Conservation (phyloP, 1,284 basidiomycete genomes). For the Chalciporus sp. region DNA sequence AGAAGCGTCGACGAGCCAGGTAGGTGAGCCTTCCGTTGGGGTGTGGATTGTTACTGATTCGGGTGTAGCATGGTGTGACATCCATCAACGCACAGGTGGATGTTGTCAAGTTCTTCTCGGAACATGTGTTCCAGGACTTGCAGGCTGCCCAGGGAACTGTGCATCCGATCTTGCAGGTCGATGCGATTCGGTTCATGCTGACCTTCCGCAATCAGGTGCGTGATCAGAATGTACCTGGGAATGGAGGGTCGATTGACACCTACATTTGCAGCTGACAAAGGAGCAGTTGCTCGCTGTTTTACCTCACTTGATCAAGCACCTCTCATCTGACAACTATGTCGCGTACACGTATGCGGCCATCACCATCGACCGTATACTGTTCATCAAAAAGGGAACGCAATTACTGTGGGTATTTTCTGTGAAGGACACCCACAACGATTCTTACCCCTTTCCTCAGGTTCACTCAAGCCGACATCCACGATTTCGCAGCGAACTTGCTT, state of each 20-base stretch:
- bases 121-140: conserved; percentile 88
- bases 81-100: conserved; percentile 92
- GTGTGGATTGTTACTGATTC: conserved; percentile 1
- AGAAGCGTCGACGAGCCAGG: conserved; percentile 82
- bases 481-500: conserved; percentile 78
- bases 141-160: conserved; percentile 70
- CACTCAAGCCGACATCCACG: conserved; percentile 82
- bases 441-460: conserved; percentile 57
- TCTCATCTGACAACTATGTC: conserved; percentile 81
- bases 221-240: neutral
- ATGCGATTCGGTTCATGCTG: conserved; percentile 92
- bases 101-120: conserved; percentile 94
- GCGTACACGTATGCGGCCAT: conserved; percentile 90
- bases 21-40: conserved; percentile 32
- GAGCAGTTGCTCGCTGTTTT: conserved; percentile 91
- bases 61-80: conserved; percentile 83
- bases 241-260: neutral
- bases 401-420: conserved; percentile 54
- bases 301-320: conserved; percentile 85
- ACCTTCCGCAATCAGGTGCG: conserved; percentile 93
- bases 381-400: conserved; percentile 78
- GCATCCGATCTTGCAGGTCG: conserved; percentile 92
- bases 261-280: conserved; percentile 76
- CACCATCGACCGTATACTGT: conserved; percentile 87
- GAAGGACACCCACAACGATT: neutral